Base-by-base conservation (phyloP, 2,329 filamentous ascomycete genomes). In the Periconia digitata region DNA sequence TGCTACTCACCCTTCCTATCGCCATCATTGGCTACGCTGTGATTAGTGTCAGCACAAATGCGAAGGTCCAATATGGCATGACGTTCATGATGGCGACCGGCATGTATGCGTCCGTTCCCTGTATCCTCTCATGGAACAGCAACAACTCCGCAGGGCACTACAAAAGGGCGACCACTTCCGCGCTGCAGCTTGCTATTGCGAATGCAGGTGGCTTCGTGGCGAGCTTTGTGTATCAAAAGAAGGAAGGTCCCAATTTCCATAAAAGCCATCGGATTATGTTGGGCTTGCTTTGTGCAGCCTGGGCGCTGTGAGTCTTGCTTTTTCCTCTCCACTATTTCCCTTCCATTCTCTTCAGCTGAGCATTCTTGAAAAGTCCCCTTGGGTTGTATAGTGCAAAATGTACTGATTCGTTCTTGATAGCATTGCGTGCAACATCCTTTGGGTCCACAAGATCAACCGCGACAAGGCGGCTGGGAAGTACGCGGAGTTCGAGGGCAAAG, bases 91-190 rank as follows among this genome's bases (percentile, higher is more conserved):
- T 86, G 82, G 82, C 84, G 0, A 80, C 79, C 0, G 85, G 85
- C 8, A 75, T 86, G 62, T 87, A 86, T 61, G 76, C 77, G 39
- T 82, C 80, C 36, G 82, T 86, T 0, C 84, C 85, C 0, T 81
- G 79, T 16, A 79, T 86, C 3, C 70, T 87, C 8, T 84, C 80
- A 1, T 87, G 85, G 84, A 80, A 84, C 52, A 81, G 81, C 2
- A 87, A 87, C 62, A 87, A 87, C 62, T 84, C 80, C 0, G 83
- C 84, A 0, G 84, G 82, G 0, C 85, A 89, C 61, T 88, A 87
- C 61, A 89, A 88, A 65, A 74, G 85, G 13, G 85, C 86, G 0
- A 87, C 85, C 0, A 85, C 85, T 0, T 81, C 80, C 1, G 85
- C 81, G 0, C 59, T 87, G 56, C 85, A 88, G 65, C 73, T 88